Evolutionary conservation across 306 rosid species (phyloP).

Genomic region (Fragaria ananassa): DNA sequence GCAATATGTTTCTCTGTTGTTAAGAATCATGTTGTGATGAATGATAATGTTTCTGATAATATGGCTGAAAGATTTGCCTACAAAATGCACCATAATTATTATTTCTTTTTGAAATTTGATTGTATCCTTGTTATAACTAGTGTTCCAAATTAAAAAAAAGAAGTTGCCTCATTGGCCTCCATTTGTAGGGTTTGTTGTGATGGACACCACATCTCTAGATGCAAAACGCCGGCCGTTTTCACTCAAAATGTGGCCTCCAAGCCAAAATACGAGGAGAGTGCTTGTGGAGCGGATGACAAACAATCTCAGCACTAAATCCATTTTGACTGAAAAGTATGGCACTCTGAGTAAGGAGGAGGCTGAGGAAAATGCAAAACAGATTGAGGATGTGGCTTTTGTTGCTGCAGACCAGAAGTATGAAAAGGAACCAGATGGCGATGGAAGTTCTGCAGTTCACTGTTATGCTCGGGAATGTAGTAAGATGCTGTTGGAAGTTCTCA

Average conservation of each 20-base stretch:
- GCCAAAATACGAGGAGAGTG: constrained; percentile 78
- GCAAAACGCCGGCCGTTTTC: constrained; percentile 63
- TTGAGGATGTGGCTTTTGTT: constrained; percentile 74
- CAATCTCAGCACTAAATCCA: constrained; percentile 67
- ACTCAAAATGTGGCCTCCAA: constrained; percentile 97
- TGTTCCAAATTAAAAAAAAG: neutral
- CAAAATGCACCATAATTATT: neutral
- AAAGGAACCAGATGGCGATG: constrained; percentile 92
- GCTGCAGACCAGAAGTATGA: constrained; percentile 64
- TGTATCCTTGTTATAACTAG: neutral
- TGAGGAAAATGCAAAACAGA: constrained; percentile 67
- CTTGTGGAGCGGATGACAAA: constrained; percentile 82
- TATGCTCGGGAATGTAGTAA: constrained; percentile 93
- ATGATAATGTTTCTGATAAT: neutral
- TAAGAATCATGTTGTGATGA: neutral
- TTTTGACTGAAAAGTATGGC: constrained; percentile 86
- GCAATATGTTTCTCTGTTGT: neutral
- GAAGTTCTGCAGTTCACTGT: constrained; percentile 93
- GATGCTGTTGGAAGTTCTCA: constrained; percentile 76
- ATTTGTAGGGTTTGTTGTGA: constrained; percentile 45
- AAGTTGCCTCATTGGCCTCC: neutral
- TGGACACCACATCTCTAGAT: constrained; percentile 47
- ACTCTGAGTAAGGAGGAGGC: constrained; percentile 69
- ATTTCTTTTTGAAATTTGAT: neutral
- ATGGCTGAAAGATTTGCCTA: neutral